Evolutionary conservation across 73 alveolate genomes (phyloP).

Genomic region (Stentor coeruleus): DNA sequence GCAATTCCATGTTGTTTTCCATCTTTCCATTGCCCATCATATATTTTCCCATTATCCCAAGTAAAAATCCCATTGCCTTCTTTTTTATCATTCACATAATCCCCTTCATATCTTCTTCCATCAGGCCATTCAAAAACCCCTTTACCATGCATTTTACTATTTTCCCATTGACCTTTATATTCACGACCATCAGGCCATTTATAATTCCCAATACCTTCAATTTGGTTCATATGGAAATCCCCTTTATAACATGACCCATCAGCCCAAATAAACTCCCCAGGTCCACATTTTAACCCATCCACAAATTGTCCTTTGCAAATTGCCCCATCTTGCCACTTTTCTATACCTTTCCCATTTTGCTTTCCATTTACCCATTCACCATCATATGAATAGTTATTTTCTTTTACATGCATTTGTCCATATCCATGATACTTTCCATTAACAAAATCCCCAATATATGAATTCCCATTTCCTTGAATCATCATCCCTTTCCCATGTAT

Average conservation of each 20-base stretch:
- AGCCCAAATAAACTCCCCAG: slow-evolving; percentile 38
- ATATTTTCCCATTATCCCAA: slow-evolving; percentile 20
- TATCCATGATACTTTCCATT: slow-evolving; percentile 45
- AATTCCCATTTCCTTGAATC: slow-evolving; percentile 45
- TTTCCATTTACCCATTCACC: slow-evolving; percentile 47
- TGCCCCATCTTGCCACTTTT: slow-evolving; percentile 62
- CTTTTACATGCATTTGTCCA: slow-evolving; percentile 32
- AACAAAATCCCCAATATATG: slow-evolving; percentile 44
- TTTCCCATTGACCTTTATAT: slow-evolving; percentile 39
- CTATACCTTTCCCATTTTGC: slow-evolving; percentile 52
- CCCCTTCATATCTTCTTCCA: slow-evolving; percentile 21
- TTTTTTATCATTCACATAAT: slow-evolving; percentile 8
- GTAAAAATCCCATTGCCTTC: slow-evolving; percentile 22
- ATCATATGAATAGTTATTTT: slow-evolving; percentile 33
- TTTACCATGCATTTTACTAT: slow-evolving; percentile 25
- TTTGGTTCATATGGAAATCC: slow-evolving; percentile 23
- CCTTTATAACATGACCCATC: slow-evolving; percentile 51
- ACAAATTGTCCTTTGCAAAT: slow-evolving; percentile 38
- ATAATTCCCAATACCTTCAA: slow-evolving; percentile 40
- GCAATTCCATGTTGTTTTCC: slow-evolving; percentile 21
- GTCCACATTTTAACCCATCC: slow-evolving; percentile 45
- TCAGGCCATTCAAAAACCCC: slow-evolving; percentile 26
- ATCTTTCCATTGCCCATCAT: slow-evolving; percentile 17
- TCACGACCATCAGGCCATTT: slow-evolving; percentile 38
- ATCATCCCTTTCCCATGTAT: slow-evolving; percentile 34